Evolutionary conservation across 2,329 filamentous ascomycete species (phyloP).

Genomic region (Colletotrichum sp.): DNA sequence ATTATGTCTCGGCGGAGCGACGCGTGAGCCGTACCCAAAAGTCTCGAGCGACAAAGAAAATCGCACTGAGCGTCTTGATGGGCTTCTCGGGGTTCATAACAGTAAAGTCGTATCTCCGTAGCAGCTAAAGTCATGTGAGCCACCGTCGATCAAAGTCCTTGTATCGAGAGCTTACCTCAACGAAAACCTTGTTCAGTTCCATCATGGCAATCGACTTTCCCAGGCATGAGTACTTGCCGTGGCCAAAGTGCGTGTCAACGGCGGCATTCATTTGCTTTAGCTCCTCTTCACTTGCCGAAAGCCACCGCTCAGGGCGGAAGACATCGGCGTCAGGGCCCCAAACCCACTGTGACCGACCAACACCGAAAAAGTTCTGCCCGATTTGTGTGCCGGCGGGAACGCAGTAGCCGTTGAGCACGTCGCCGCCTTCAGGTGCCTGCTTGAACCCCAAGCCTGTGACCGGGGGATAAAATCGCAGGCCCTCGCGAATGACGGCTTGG

Average conservation of each 20-base stretch:
- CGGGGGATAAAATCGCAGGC: constrained; percentile 60
- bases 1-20: neutral
- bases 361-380: constrained; percentile 59
- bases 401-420: constrained; percentile 54
- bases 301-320: constrained; percentile 64
- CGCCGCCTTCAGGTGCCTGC: constrained; percentile 56
- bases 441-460: constrained; percentile 59
- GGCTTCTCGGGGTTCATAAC: constrained; percentile 36
- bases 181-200: constrained; percentile 53
- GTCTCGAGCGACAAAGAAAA: constrained; percentile 38
- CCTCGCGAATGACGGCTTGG: constrained; percentile 62
- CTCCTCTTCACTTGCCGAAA: constrained; percentile 37
- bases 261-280: constrained; percentile 39
- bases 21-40: constrained; percentile 37
- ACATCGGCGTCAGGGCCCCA: constrained; percentile 63
- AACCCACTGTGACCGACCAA: constrained; percentile 51
- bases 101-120: constrained; percentile 37
- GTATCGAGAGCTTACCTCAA: constrained; percentile 33
- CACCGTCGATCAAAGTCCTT: neutral
- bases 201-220: constrained; percentile 53
- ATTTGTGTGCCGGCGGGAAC: constrained; percentile 58
- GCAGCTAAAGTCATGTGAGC: constrained; percentile 25
- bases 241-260: constrained; percentile 49
- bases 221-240: constrained; percentile 49
- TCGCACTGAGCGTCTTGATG: constrained; percentile 35